phyloP scores from a whole-genome alignment of 1,284 basidiomycete species.

The Malassezia equina region DNA sequence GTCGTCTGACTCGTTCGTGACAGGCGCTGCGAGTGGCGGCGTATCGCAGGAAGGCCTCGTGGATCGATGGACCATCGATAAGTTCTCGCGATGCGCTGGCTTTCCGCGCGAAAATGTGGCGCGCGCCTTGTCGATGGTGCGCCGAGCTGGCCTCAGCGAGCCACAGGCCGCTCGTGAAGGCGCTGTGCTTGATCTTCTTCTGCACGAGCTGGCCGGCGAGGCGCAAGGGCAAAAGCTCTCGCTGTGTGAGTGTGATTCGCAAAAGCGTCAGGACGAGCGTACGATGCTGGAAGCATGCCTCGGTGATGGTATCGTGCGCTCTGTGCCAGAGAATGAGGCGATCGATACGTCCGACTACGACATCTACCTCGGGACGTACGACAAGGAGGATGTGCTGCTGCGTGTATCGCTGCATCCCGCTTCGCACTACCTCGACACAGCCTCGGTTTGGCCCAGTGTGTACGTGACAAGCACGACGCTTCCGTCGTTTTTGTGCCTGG shows the following conservation, averaged over 20 bases:
- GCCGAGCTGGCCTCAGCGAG: not conserved
- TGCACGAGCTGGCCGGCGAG: slow-evolving; percentile 11
- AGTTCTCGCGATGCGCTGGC: slow-evolving; percentile 70
- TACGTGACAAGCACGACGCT: slow-evolving; percentile 64
- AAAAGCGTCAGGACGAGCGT: slow-evolving; percentile 56
- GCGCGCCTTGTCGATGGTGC: slow-evolving; percentile 49
- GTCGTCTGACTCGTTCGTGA: slow-evolving; percentile 62
- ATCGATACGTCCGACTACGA: slow-evolving; percentile 47
- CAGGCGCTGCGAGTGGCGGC: slow-evolving; percentile 51
- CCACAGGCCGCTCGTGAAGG: slow-evolving; percentile 19
- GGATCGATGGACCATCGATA: slow-evolving; percentile 70
- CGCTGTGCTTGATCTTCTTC: slow-evolving; percentile 27
- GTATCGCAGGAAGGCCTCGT: slow-evolving; percentile 56
- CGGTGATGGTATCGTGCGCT: slow-evolving; percentile 42
- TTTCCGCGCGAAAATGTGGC: slow-evolving; percentile 67
- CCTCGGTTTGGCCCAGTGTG: slow-evolving; percentile 57
- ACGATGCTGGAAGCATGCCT: slow-evolving; percentile 56
- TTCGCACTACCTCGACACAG: slow-evolving; percentile 48
- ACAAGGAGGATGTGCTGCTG: slow-evolving; percentile 54
- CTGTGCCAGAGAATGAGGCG: slow-evolving; percentile 24
- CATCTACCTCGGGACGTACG: slow-evolving; percentile 31
- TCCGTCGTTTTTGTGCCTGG: slow-evolving; percentile 72
- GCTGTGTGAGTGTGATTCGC: not conserved
- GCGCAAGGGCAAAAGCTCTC: not conserved
- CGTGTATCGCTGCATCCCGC: slow-evolving; percentile 58